Base-by-base conservation (phyloP, 1,139 yeast species). In the Protomyces macrosporus region DNA sequence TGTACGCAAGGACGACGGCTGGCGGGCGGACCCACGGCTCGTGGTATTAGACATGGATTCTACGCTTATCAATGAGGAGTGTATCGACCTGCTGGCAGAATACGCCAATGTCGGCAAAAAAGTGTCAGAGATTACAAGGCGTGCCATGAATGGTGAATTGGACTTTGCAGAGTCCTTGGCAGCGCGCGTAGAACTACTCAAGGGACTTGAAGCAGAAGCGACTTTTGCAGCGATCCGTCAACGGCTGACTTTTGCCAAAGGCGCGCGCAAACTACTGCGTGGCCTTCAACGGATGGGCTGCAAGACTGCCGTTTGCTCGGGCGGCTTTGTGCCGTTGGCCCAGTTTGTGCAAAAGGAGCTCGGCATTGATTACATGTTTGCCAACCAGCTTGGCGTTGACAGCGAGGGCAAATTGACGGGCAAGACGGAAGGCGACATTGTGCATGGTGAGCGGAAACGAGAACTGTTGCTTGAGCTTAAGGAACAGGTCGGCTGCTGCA, bases 41-140 rank as follows among this genome's bases (percentile, higher is more conserved):
- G 85, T 89, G 68, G 89, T 95, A 30, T 95, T 95, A 72, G 98
- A 95, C 72, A 95, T 95, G 98, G 99, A 95, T 77, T 91, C 98
- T 0, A 95, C 98, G 0, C 78, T 95, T 72, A 95, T 95, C 69
- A 86, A 88, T 74, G 98, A 95, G 75, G 99, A 95, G 75, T 98
- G 93, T 56, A 93, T 93, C 69, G 99, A 95, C 73, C 77, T 93
- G 72, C 91, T 95, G 69, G 98, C 98, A 3, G 90, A 87, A 0
- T 84, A 86, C 69, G 95, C 93, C n/a, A 80, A 81, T 67, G 90
- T 88, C 36, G 95, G 88, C 70, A 82, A 79, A 1, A 78, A 86
- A 72, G 96, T 89, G 12, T 85, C 88, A 55, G 63, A 67, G 9
- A 91, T 95, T 72, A 95, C 99, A 3, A 90, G 88, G 54, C 80